Conservation (phyloP, 2,329 filamentous ascomycete genomes). For the Pestalotiopsis sp. region DNA sequence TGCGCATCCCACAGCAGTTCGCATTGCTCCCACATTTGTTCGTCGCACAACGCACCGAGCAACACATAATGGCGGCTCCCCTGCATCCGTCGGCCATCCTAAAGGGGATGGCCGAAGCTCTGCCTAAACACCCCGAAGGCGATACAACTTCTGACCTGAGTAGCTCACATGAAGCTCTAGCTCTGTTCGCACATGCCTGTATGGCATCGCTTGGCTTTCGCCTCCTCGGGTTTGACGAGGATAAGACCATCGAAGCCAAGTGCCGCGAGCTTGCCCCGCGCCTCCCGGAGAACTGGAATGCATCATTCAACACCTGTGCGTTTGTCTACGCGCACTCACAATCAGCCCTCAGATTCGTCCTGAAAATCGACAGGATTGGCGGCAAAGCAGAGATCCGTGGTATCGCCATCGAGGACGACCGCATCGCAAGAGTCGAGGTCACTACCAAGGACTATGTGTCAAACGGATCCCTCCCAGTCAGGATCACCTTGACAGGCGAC, state of each 20-base stretch:
- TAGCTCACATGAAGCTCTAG: slow-evolving; percentile 79
- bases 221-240: slow-evolving; percentile 82
- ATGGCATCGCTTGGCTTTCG: slow-evolving; percentile 81
- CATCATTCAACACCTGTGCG: slow-evolving; percentile 68
- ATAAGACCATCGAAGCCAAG: slow-evolving; percentile 67
- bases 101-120: slow-evolving; percentile 59
- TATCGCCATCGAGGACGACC: slow-evolving; percentile 78
- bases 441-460: slow-evolving; percentile 75
- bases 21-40: not conserved
- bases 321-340: slow-evolving; percentile 89
- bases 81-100: slow-evolving; percentile 50
- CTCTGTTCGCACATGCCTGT: slow-evolving; percentile 81
- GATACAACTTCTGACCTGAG: slow-evolving; percentile 66
- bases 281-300: slow-evolving; percentile 81
- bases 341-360: slow-evolving; percentile 80
- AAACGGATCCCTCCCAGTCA: slow-evolving; percentile 55
- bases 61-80: slow-evolving; percentile 33
- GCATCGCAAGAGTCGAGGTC: slow-evolving; percentile 77
- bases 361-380: slow-evolving; percentile 82
- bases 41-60: not conserved
- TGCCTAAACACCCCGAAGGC: slow-evolving; percentile 54
- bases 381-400: slow-evolving; percentile 83
- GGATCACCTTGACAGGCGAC: slow-evolving; percentile 51
- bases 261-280: slow-evolving; percentile 61
- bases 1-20: not conserved